Conservation (phyloP, 78 protist species). For the Emiliania huxleyi region DNA sequence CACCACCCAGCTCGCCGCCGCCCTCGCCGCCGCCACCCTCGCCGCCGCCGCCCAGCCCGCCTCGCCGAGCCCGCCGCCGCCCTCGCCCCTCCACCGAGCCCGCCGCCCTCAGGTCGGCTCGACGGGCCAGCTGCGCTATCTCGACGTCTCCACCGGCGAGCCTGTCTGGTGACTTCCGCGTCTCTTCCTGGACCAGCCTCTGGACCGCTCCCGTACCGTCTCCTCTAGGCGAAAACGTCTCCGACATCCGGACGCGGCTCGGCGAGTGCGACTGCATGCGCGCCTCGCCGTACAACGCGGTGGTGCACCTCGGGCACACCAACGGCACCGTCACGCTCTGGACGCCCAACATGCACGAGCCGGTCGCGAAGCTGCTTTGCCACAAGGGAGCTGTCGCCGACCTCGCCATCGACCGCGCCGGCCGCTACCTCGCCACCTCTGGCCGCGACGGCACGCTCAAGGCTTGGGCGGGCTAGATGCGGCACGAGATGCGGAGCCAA, state of each 20-base stretch:
- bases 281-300: conserved; percentile 84
- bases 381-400: conserved; percentile 67
- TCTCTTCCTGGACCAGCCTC: too few relatives aligned
- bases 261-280: conserved; percentile 58
- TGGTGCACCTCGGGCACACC: conserved; percentile 78
- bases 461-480: too few relatives aligned
- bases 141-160: conserved; percentile 76
- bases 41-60: too few relatives aligned
- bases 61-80: too few relatives aligned
- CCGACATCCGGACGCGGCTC: conserved; percentile 24
- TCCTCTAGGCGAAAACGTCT: too few relatives aligned
- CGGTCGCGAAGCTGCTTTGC: conserved; percentile 77
- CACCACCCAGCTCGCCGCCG: too few relatives aligned
- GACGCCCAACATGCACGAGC: conserved; percentile 79
- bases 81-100: too few relatives aligned
- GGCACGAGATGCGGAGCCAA: too few relatives aligned
- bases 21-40: too few relatives aligned
- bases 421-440: conserved; percentile 72
- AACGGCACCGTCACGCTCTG: conserved; percentile 85
- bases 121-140: conserved; percentile 51
- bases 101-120: too few relatives aligned
- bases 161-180: too few relatives aligned
- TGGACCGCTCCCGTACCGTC: conserved; percentile 37
- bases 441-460: conserved; percentile 80
- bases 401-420: conserved; percentile 65